Evolutionary conservation across 2,329 filamentous ascomycete genomes (phyloP), one percentile per base, ranked within the genome.

Genomic region (Dactylella cylindrospora): DNA sequence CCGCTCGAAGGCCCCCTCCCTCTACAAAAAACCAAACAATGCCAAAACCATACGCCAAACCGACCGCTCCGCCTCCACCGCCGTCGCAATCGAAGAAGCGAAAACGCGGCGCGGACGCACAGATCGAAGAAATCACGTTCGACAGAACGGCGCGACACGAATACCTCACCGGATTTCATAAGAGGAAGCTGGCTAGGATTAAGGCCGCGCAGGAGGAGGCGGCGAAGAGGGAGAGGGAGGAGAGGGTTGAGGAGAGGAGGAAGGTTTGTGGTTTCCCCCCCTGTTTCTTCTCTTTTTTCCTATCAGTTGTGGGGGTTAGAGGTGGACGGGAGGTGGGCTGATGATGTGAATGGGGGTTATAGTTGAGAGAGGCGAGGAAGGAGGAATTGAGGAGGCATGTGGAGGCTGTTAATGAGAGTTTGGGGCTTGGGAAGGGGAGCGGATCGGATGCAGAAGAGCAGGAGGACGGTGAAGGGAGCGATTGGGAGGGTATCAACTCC

Each of bases 101-200:
- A 66, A 88, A 86, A 72, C 73, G 73, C 64, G 71, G 72, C 78
- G 10, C 76, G 77, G 38, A 74, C 77, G 31, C 28, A n/a, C 50
- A 55, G 23, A 77, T 88, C 61, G 88, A 90, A 70, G 88, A 95
- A 72, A 85, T 98, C 73, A 82, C 77, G 46, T 98, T 97, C 75
- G 90, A 98, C 75, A 76, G 80, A 64, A 78, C 79, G 64, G 87
- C 87, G 38, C 84, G 93, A 66, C 77, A 86, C 66, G 90, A 97
- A 70, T 98, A 88, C 71, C 79, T 98, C 55, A 96, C 90, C 0
- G 93, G 93, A 2, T 98, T 98, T 75, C 90, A 91, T 77, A 98
- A 97, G 79, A 85, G 93, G 73, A 97, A 96, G 74, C 40, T 64
- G 23, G 52, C 46, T 6, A 81, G 93, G 29, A 83, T 84, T 67